Conservation (phyloP, 345 rosid genomes). For the Raphanus raphanistrum region DNA sequence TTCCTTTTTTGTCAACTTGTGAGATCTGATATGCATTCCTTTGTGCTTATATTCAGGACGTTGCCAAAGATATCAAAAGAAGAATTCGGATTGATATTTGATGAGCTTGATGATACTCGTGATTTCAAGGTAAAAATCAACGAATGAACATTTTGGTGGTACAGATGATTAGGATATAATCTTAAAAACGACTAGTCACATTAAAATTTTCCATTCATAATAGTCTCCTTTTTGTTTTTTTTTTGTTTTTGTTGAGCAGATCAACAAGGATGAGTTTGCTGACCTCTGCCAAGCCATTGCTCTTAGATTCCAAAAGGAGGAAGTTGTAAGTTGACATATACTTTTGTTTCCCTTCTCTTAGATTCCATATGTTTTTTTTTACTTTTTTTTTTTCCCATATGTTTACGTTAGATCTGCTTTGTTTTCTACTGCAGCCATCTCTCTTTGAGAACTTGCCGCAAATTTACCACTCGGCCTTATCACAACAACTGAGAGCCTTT, state of each 20-base stretch:
- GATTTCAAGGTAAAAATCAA: constrained; percentile 77
- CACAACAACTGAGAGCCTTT: constrained; percentile 70
- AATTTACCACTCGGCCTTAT: constrained; percentile 64
- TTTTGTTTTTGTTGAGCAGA: constrained; percentile 45
- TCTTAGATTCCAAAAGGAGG: constrained; percentile 86
- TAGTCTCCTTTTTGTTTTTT: constrained; percentile 6
- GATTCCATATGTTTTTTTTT: too few species aligned
- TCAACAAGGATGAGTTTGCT: constrained; percentile 80
- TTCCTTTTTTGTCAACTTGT: constrained; percentile 8
- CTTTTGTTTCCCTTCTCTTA: constrained; percentile 23
- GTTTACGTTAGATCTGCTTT: not conserved
- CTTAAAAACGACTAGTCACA: constrained; percentile 8
- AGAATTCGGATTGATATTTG: constrained; percentile 83
- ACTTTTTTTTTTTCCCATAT: too few species aligned
- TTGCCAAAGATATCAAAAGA: constrained; percentile 83
- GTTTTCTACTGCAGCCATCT: constrained; percentile 63
- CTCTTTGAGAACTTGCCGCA: constrained; percentile 60
- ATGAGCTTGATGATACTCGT: constrained; percentile 83
- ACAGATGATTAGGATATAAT: constrained; percentile 21
- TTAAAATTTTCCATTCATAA: not conserved
- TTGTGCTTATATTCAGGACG: constrained; percentile 50
- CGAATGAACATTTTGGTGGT: constrained; percentile 4
- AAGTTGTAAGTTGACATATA: constrained; percentile 59
- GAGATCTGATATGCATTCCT: constrained; percentile 10
- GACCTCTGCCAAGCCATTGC: constrained; percentile 98